phyloP scores from a whole-genome alignment of 2,329 filamentous ascomycete species.

The Penicillium sp. region DNA sequence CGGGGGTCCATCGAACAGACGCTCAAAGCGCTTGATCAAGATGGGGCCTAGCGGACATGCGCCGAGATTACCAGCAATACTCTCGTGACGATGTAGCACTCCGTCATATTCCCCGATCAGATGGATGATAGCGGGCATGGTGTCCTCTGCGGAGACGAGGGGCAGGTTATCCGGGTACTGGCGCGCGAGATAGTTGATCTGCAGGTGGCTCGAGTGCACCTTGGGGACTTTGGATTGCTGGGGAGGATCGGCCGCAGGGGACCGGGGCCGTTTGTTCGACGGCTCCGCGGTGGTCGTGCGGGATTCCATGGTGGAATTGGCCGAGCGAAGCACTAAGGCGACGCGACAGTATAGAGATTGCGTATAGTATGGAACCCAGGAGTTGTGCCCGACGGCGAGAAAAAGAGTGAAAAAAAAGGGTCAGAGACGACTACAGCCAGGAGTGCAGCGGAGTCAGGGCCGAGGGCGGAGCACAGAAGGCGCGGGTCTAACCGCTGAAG shows the following conservation, averaged over 20 bases:
- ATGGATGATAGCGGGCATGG: conserved; percentile 68
- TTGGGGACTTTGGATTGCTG: conserved; percentile 53
- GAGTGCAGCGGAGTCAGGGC: conserved; percentile 4
- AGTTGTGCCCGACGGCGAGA: too few species aligned
- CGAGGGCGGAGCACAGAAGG: too few species aligned
- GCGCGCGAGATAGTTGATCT: conserved; percentile 66
- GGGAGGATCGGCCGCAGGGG: conserved; percentile 42
- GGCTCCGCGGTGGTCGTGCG: conserved; percentile 36
- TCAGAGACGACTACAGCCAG: conserved; percentile 1
- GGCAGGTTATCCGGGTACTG: conserved; percentile 62
- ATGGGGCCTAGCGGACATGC: conserved; percentile 79
- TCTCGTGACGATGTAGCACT: conserved; percentile 80
- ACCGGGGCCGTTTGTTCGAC: conserved; percentile 47
- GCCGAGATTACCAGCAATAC: conserved; percentile 78
- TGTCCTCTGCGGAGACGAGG: conserved; percentile 63
- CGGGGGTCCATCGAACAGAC: conserved; percentile 78
- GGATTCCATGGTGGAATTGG: conserved; percentile 32
- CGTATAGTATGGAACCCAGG: too few species aligned
- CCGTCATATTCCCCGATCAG: conserved; percentile 80
- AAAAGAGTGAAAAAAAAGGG: not conserved
- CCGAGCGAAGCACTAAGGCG: not conserved
- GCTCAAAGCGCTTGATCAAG: conserved; percentile 79
- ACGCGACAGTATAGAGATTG: not conserved
- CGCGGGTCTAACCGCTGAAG: too few species aligned
- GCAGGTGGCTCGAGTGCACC: conserved; percentile 57